phyloP scores from a whole-genome alignment of 306 rosid genomes.

The Lotus japonicus region DNA sequence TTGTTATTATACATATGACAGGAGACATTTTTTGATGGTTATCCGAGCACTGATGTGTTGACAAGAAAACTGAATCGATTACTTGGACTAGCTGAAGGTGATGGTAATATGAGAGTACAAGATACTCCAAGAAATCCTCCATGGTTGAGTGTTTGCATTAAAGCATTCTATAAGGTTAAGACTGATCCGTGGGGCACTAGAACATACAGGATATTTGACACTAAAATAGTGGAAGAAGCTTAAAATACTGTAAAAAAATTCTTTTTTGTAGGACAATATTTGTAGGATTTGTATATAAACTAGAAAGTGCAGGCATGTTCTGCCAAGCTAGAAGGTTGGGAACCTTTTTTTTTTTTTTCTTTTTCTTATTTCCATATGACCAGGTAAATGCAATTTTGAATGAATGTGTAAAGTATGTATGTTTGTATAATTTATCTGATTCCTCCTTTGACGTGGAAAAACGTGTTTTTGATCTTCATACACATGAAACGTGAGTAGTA shows the following conservation, averaged over 20 bases:
- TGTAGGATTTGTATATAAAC: too few species aligned
- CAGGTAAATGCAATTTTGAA: too few species aligned
- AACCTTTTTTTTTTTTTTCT: too few species aligned
- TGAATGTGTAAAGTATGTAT: too few species aligned
- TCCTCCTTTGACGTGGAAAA: too few species aligned
- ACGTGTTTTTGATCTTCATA: too few species aligned
- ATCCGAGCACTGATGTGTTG: conserved; percentile 22
- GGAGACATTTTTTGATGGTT: conserved; percentile 46
- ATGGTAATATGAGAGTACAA: neutral
- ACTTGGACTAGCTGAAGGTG: conserved; percentile 33
- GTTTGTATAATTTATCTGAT: too few species aligned
- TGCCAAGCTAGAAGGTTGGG: too few species aligned
- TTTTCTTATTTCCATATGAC: too few species aligned
- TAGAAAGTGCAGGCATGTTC: too few species aligned
- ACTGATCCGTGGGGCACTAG: neutral
- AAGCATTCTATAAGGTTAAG: conserved; percentile 31
- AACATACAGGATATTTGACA: conserved; percentile 39
- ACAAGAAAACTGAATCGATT: conserved; percentile 35
- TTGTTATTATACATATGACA: conserved; percentile 19
- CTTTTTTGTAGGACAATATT: neutral
- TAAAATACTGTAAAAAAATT: neutral
- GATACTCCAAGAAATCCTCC: conserved; percentile 63
- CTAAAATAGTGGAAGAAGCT: conserved; percentile 22
- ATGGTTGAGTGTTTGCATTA: conserved; percentile 57
- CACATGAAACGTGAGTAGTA: too few species aligned